These are phyloP conservation scores for Cocos nucifera DNA, from an alignment of 176 grass and related monocot species.

Conservation along the genomic window DNA sequence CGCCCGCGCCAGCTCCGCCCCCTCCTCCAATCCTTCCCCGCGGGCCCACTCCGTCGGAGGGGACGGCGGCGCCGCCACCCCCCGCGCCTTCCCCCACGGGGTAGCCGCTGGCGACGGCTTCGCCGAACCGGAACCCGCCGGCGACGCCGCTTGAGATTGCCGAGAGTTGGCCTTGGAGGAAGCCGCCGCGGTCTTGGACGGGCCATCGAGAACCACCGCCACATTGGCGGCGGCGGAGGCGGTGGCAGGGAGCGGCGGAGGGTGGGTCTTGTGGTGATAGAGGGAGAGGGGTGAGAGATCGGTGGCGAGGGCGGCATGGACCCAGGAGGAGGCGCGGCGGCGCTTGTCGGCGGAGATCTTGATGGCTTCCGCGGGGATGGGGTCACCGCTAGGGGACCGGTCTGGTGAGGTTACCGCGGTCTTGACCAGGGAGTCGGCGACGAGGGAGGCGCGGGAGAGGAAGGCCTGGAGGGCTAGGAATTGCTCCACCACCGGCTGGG, in stretches of 20 bases:
- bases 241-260: background rate
- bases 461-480: conserved; percentile 68
- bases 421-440: conserved; percentile 46
- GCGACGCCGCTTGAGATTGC: background rate
- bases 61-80: no score
- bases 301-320: conserved; percentile 31
- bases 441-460: conserved; percentile 38
- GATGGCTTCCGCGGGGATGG: conserved; percentile 18
- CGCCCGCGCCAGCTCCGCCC: conserved; percentile 49
- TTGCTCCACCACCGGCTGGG: conserved; percentile 69
- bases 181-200: conserved; percentile 14
- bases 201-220: conserved; percentile 22
- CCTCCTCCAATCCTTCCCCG: conserved; percentile 51
- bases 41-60: conserved; percentile 49
- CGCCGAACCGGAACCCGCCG: background rate
- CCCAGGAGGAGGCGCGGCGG: conserved; percentile 27
- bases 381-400: background rate
- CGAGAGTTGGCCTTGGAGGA: conserved; percentile 14
- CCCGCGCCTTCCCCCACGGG: background rate
- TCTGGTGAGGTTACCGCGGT: conserved; percentile 13
- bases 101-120: no score
- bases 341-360: conserved; percentile 22
- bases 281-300: conserved; percentile 32
- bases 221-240: background rate
- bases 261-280: conserved; percentile 17